Evolutionary conservation across 1,284 basidiomycete genomes (phyloP).

Genomic region (Microbotryum lychnidis-dioicae): DNA sequence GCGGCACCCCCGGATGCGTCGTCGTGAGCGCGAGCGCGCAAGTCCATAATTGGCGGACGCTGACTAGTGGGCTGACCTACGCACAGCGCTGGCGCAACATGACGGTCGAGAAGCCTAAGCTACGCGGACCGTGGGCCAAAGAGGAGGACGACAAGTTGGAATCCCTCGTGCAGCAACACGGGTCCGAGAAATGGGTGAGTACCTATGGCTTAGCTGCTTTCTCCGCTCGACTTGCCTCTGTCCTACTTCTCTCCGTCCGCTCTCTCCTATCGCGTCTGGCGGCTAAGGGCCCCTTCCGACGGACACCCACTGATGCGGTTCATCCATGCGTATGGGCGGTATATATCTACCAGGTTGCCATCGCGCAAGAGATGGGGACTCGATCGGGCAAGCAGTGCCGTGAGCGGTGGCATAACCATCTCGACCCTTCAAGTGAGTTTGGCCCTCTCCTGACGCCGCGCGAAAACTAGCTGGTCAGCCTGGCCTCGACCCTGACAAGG

Average conservation of each 20-base stretch:
- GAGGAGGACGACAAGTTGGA: conserved; percentile 31
- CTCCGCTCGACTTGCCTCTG: too few relatives aligned
- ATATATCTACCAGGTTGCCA: conserved; percentile 14
- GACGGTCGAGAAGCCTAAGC: conserved; percentile 16
- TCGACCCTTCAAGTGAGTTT: conserved; percentile 33
- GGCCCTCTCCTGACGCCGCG: background rate
- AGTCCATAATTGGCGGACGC: background rate
- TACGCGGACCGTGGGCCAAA: conserved; percentile 34
- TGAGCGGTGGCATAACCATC: conserved; percentile 38
- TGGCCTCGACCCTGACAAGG: background rate
- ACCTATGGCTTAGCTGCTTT: background rate
- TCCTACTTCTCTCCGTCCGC: too few relatives aligned
- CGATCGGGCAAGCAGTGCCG: conserved; percentile 37
- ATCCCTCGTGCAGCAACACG: conserved; percentile 30
- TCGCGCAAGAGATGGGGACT: conserved; percentile 31
- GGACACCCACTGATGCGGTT: background rate
- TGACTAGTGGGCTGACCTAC: background rate
- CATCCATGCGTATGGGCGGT: too few relatives aligned
- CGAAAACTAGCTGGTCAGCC: background rate
- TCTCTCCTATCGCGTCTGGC: too few relatives aligned
- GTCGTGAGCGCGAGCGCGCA: too few relatives aligned
- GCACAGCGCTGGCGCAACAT: conserved; percentile 22
- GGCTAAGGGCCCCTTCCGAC: background rate
- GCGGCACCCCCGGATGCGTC: too few relatives aligned
- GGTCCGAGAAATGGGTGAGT: conserved; percentile 36